Evolutionary conservation across 2,329 filamentous ascomycete species (phyloP).

Genomic region (Colletotrichum liriopes): DNA sequence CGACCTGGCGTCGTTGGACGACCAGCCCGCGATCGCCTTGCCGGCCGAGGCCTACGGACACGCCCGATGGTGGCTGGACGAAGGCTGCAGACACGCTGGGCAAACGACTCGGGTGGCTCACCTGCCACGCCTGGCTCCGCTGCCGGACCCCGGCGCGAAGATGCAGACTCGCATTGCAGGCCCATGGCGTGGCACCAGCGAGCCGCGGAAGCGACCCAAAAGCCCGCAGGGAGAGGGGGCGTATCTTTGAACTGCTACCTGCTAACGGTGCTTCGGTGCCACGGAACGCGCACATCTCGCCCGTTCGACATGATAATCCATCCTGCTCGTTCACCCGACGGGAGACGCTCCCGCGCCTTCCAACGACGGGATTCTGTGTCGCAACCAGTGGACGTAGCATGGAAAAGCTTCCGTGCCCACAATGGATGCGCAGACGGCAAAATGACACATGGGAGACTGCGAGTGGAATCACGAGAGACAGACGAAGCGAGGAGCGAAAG

Average conservation of each 20-base stretch:
- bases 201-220: background rate
- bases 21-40: background rate
- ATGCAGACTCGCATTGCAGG: background rate
- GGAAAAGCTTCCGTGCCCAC: background rate
- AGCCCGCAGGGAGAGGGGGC: too few species aligned
- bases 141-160: background rate
- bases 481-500: background rate
- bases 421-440: background rate
- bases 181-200: background rate
- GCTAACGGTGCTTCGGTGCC: too few species aligned
- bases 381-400: background rate
- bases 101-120: background rate
- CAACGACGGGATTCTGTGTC: background rate
- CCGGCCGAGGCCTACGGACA: background rate
- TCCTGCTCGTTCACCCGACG: background rate
- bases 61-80: background rate
- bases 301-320: too few species aligned
- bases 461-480: background rate
- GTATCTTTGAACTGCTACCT: too few species aligned
- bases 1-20: background rate
- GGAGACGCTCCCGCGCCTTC: background rate
- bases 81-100: too few species aligned
- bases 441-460: background rate
- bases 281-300: too few species aligned
- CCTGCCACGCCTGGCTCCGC: constrained; percentile 1